phyloP scores from a whole-genome alignment of 2,329 filamentous ascomycete genomes.

The Epichloe elymi region DNA sequence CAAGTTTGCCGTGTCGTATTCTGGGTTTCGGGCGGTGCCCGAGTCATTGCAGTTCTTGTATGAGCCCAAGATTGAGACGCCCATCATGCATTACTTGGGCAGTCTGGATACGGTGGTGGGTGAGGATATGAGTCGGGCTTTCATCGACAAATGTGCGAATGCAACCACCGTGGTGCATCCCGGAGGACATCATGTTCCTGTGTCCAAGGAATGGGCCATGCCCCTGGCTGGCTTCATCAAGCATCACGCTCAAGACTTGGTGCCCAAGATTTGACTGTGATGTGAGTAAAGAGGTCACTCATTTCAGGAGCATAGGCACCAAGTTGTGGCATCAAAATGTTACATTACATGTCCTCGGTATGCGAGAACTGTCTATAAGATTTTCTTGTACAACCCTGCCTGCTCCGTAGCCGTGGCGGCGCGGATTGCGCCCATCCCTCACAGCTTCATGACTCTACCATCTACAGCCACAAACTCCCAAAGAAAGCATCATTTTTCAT shows the following conservation, averaged over 20 bases:
- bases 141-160: conserved; percentile 52
- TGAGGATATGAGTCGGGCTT: conserved; percentile 52
- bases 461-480: background rate
- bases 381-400: conserved; percentile 15
- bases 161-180: conserved; percentile 55
- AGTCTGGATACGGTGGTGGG: conserved; percentile 80
- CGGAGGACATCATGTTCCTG: conserved; percentile 81
- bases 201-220: conserved; percentile 68
- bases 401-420: background rate
- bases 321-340: conserved; percentile 6
- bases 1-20: conserved; percentile 65
- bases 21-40: conserved; percentile 58
- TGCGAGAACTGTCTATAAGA: conserved; percentile 18
- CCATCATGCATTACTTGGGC: conserved; percentile 70
- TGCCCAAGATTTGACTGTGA: conserved; percentile 15
- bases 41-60: conserved; percentile 50
- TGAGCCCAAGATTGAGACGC: conserved; percentile 61
- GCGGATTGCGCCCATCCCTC: background rate
- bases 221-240: conserved; percentile 60
- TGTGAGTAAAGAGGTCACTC: background rate
- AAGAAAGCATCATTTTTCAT: conserved; percentile 13
- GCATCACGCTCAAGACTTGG: conserved; percentile 20
- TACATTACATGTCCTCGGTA: conserved; percentile 15
- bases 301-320: background rate
- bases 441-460: background rate